Evolutionary conservation across 768 basidiomycete genomes (phyloP).

Genomic region (Gloeophyllum trabeum): DNA sequence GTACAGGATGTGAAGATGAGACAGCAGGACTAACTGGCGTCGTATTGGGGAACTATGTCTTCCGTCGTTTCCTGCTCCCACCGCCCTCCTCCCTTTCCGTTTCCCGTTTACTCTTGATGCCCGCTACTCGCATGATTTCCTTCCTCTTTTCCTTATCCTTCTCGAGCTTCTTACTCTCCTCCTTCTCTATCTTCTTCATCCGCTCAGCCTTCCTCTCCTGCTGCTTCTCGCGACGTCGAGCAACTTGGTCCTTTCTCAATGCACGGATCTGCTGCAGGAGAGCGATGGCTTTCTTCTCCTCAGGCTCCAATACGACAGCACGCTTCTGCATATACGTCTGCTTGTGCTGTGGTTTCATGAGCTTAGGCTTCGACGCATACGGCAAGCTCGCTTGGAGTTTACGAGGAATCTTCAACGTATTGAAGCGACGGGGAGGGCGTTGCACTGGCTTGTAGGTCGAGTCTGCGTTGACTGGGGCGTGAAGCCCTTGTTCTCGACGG

Average conservation of each 20-base stretch:
- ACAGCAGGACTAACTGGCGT: no score
- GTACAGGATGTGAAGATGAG: no score
- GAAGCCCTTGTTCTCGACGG: constrained; percentile 72
- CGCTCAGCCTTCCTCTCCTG: constrained; percentile 59
- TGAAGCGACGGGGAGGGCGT: constrained; percentile 77
- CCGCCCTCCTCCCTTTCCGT: constrained; percentile 47
- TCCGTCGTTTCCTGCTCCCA: constrained; percentile 40
- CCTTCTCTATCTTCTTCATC: constrained; percentile 63
- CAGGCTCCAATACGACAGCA: constrained; percentile 90
- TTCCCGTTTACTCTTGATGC: constrained; percentile 63
- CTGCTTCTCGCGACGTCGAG: constrained; percentile 76
- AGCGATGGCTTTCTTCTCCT: constrained; percentile 87
- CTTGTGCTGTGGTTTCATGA: constrained; percentile 60
- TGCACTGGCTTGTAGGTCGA: constrained; percentile 84
- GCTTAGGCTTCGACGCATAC: constrained; percentile 85
- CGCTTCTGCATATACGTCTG: constrained; percentile 91
- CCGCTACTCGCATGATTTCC: constrained; percentile 60
- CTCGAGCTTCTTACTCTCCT: constrained; percentile 46
- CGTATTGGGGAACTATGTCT: no score
- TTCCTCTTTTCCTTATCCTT: constrained; percentile 72
- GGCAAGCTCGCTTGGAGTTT: constrained; percentile 88
- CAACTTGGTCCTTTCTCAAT: constrained; percentile 80
- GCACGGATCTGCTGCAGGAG: constrained; percentile 91
- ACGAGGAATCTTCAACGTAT: constrained; percentile 77
- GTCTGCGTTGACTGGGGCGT: constrained; percentile 72